Conservation (phyloP, 2,329 filamentous ascomycete species). For the Aspergillus quadrilineatus region DNA sequence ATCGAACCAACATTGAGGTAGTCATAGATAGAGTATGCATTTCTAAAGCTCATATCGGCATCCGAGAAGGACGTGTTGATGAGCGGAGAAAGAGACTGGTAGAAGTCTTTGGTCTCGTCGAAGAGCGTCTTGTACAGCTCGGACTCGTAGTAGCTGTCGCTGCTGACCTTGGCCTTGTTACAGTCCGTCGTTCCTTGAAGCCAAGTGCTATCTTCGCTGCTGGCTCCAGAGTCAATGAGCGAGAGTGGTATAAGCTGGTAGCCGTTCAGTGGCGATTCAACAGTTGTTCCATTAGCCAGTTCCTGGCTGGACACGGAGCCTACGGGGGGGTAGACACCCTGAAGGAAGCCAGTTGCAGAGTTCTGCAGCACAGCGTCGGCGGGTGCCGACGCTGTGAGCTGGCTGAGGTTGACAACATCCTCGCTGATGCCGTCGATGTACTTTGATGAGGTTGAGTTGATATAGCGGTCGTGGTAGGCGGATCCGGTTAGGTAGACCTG, state of each 20-base stretch:
- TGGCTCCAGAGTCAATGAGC: slow-evolving; percentile 58
- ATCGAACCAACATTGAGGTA: slow-evolving; percentile 63
- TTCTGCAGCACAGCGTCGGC: slow-evolving; percentile 74
- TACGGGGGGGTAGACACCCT: slow-evolving; percentile 82
- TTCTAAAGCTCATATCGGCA: slow-evolving; percentile 56
- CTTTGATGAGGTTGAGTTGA: slow-evolving; percentile 58
- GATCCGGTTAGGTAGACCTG: slow-evolving; percentile 70
- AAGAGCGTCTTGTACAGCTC: slow-evolving; percentile 50
- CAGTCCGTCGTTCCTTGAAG: slow-evolving; percentile 59
- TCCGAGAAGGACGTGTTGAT: slow-evolving; percentile 53
- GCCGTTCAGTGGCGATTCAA: slow-evolving; percentile 69
- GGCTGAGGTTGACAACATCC: slow-evolving; percentile 65
- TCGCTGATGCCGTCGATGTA: slow-evolving; percentile 67
- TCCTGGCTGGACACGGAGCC: slow-evolving; percentile 57
- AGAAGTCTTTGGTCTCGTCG: slow-evolving; percentile 54
- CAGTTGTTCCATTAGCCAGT: slow-evolving; percentile 67
- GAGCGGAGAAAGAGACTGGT: slow-evolving; percentile 51
- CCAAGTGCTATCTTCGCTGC: slow-evolving; percentile 59
- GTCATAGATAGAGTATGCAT: slow-evolving; percentile 67
- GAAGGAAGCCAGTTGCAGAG: slow-evolving; percentile 76
- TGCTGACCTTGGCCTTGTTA: slow-evolving; percentile 56
- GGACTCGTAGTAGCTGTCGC: slow-evolving; percentile 58
- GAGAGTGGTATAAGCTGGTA: slow-evolving; percentile 82
- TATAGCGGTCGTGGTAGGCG: slow-evolving; percentile 76
- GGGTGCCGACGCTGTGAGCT: slow-evolving; percentile 72